Evolutionary conservation across 176 grass and related monocot species (phyloP).

Genomic region (Puya raimondii): DNA sequence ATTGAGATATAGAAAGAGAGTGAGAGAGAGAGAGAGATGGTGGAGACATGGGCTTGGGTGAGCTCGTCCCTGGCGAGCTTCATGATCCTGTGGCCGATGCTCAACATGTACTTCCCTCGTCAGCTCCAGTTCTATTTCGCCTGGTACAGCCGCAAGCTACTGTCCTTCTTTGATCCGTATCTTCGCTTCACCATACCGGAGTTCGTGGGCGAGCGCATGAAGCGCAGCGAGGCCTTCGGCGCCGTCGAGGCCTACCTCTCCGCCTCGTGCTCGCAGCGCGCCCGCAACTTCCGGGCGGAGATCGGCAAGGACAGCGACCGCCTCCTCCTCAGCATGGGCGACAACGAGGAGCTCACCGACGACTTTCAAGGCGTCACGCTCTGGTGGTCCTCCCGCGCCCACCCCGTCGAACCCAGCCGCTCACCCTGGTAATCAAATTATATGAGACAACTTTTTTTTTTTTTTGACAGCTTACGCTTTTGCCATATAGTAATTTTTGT

Average conservation of each 20-base stretch:
- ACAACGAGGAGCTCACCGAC: slow-evolving; percentile 37
- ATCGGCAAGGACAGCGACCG: slow-evolving; percentile 10
- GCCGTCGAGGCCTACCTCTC: not conserved
- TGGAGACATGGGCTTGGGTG: not conserved
- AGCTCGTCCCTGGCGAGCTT: not conserved
- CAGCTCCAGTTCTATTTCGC: not conserved
- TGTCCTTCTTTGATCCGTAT: slow-evolving; percentile 16
- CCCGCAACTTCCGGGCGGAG: slow-evolving; percentile 4
- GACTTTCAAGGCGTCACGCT: slow-evolving; percentile 11
- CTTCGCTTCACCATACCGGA: slow-evolving; percentile 18
- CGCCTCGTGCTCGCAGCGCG: not conserved
- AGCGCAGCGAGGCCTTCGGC: slow-evolving; percentile 11
- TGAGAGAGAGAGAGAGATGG: slow-evolving; percentile 9
- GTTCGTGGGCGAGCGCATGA: slow-evolving; percentile 21
- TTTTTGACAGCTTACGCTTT: too few relatives aligned
- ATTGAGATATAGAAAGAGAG: not conserved
- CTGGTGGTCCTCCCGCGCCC: not conserved
- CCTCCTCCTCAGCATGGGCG: slow-evolving; percentile 30
- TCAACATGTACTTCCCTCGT: slow-evolving; percentile 9
- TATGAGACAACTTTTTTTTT: too few relatives aligned
- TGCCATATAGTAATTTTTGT: too few relatives aligned
- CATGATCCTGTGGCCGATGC: not conserved
- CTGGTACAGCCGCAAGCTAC: not conserved
- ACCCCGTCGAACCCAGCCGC: not conserved
- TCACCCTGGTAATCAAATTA: not conserved